Conservation (phyloP, 1,284 basidiomycete genomes). For the Cryptococcus jaspeensis region DNA sequence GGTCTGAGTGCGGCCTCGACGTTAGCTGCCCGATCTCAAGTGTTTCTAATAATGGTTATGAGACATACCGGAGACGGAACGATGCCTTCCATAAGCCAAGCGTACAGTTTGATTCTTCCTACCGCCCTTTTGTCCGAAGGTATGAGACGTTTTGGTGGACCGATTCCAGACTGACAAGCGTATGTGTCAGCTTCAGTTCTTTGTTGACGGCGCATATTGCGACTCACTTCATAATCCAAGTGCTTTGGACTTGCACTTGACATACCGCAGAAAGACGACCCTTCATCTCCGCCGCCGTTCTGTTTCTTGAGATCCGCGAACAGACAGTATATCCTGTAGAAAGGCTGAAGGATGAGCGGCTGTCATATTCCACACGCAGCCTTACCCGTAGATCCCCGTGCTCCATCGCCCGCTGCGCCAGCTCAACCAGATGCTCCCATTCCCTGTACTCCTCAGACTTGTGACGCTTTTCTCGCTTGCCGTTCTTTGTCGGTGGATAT, state of each 20-base stretch:
- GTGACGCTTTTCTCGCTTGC: not conserved
- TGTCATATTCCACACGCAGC: not conserved
- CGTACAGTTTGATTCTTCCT: conserved; percentile 5
- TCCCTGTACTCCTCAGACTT: conserved; percentile 9
- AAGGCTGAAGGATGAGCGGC: not conserved
- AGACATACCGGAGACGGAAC: conserved; percentile 13
- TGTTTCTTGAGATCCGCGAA: conserved; percentile 5
- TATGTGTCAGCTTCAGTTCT: not conserved
- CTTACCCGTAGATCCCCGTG: conserved; percentile 13
- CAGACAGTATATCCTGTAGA: conserved; percentile 9
- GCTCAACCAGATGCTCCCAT: conserved; percentile 6
- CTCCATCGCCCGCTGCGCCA: conserved; percentile 4
- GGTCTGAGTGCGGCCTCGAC: not conserved
- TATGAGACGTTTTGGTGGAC: conserved; percentile 1
- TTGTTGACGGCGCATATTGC: not conserved
- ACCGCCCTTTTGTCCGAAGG: conserved; percentile 1
- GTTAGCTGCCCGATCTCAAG: not conserved
- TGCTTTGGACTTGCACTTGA: conserved; percentile 4
- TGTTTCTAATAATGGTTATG: not conserved
- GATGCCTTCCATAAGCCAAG: conserved; percentile 15
- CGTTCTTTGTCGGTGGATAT: not conserved
- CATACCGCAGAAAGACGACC: not conserved
- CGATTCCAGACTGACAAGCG: not conserved
- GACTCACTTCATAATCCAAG: conserved; percentile 10
- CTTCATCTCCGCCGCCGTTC: not conserved